Conservation (phyloP, 768 basidiomycete species). For the Suillus clintonianus region DNA sequence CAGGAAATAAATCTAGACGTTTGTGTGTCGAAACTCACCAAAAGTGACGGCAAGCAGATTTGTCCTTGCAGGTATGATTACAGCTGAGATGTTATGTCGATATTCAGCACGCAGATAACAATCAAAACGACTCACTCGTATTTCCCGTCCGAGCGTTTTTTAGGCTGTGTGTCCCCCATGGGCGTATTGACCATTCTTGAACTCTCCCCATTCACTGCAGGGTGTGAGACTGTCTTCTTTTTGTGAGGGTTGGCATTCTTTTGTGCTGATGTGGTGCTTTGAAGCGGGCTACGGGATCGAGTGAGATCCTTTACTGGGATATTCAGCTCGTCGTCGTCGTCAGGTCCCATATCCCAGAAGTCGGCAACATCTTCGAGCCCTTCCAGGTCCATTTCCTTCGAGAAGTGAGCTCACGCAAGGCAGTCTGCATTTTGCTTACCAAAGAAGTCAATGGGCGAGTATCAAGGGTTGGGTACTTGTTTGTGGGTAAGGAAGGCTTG, state of each 20-base stretch:
- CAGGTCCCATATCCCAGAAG: slow-evolving; percentile 58
- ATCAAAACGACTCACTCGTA: slow-evolving; percentile 46
- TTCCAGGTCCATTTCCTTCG: slow-evolving; percentile 64
- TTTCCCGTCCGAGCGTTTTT: slow-evolving; percentile 61
- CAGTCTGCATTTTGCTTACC: slow-evolving; percentile 36
- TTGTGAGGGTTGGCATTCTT: neutral
- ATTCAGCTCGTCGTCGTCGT: slow-evolving; percentile 22
- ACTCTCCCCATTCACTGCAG: neutral
- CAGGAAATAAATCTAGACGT: slow-evolving; percentile 5
- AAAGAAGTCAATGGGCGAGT: slow-evolving; percentile 68
- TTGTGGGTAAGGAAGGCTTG: slow-evolving; percentile 55
- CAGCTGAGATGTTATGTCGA: slow-evolving; percentile 48
- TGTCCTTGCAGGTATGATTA: slow-evolving; percentile 81
- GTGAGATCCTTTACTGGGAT: slow-evolving; percentile 38
- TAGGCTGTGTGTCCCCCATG: slow-evolving; percentile 16
- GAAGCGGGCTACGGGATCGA: slow-evolving; percentile 15
- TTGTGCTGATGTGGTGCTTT: neutral
- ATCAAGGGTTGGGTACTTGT: slow-evolving; percentile 64
- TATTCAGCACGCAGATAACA: neutral
- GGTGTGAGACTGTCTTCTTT: neutral
- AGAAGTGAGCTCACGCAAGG: slow-evolving; percentile 5
- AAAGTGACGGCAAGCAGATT: slow-evolving; percentile 69
- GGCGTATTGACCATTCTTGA: too few relatives aligned
- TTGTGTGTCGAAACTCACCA: slow-evolving; percentile 50
- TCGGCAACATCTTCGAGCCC: slow-evolving; percentile 69